phyloP scores from a whole-genome alignment of 2,329 filamentous ascomycete genomes.

The Aureobasidium pullulans region DNA sequence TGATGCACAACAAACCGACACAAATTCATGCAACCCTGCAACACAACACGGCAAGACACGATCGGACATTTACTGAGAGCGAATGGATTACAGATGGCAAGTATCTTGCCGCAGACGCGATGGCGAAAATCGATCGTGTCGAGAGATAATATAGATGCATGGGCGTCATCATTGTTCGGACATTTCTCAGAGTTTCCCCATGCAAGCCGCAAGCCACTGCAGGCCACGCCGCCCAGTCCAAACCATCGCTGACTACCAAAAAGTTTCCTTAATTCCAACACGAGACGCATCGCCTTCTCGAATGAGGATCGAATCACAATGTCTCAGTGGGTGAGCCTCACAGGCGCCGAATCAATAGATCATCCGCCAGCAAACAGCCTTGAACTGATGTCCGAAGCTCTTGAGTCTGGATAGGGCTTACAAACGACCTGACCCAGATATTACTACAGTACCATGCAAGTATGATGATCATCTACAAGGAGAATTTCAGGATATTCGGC shows the following conservation, averaged over 20 bases:
- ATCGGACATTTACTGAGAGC: background rate
- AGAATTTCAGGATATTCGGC: background rate
- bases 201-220: conserved; percentile 7
- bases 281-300: background rate
- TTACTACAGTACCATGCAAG: background rate
- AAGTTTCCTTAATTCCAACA: background rate
- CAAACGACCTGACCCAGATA: background rate
- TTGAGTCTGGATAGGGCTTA: background rate
- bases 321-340: background rate
- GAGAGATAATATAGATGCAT: background rate
- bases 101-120: background rate
- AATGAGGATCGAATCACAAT: background rate
- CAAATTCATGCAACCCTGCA: background rate
- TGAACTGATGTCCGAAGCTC: background rate
- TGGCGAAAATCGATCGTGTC: background rate
- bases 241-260: background rate
- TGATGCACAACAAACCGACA: background rate
- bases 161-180: conserved; percentile 11
- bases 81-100: background rate
- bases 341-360: background rate
- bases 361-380: background rate
- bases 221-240: background rate
- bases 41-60: background rate
- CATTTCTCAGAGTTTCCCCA: conserved; percentile 4
- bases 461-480: background rate